Conservation (phyloP, 139 green algal species). For the Asterochloris sp. region DNA sequence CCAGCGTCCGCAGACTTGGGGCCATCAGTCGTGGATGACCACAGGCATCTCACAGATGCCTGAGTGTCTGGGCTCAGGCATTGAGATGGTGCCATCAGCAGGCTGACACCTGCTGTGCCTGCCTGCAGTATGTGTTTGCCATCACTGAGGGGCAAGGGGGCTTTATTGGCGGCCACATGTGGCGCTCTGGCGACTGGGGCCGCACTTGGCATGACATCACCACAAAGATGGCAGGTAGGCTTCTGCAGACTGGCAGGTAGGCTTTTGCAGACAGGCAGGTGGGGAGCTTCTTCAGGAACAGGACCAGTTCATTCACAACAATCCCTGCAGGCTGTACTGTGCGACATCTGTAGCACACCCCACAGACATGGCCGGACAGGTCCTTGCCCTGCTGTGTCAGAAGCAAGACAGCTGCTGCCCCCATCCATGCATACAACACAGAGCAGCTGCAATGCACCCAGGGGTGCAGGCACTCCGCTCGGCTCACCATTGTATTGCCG, state of each 20-base stretch:
- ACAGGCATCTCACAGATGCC: too few relatives aligned
- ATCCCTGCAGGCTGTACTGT: background rate
- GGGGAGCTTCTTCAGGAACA: background rate
- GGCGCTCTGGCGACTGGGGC: constrained; percentile 38
- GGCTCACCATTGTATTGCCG: background rate
- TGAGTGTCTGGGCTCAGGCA: background rate
- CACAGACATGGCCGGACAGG: background rate
- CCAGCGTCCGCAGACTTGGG: too few relatives aligned
- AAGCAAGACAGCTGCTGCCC: background rate
- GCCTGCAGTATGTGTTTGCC: constrained; percentile 45
- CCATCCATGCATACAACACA: background rate
- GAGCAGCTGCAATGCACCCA: background rate
- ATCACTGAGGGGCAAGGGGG: constrained; percentile 22
- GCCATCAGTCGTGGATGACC: too few relatives aligned
- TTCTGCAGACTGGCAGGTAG: background rate
- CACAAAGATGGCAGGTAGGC: constrained; percentile 18
- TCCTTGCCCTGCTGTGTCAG: background rate
- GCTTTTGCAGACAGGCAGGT: background rate
- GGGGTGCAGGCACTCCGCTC: background rate
- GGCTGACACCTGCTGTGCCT: background rate
- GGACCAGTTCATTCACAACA: background rate
- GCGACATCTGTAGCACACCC: background rate
- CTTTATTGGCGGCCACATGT: constrained; percentile 41
- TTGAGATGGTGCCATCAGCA: background rate
- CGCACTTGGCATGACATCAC: constrained; percentile 38